These are phyloP conservation scores for Pyracantha coccinea DNA, from an alignment of 331 rosid species.

Conservation along the genomic window DNA sequence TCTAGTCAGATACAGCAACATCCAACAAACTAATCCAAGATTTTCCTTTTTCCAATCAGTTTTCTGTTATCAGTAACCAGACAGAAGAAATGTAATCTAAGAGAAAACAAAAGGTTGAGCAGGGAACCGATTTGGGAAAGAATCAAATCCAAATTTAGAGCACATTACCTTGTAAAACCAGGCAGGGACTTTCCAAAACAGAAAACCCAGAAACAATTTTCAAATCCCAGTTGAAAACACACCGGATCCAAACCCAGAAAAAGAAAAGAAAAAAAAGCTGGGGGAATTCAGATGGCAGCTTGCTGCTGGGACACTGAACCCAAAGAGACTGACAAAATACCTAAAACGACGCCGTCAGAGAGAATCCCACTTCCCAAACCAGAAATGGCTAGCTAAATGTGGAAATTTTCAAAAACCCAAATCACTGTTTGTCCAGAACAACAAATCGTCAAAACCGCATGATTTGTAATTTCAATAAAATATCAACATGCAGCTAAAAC, in stretches of 20 bases:
- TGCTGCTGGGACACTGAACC: slow-evolving; percentile 46
- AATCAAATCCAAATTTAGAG: slow-evolving; percentile 11
- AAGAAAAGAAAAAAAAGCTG: not conserved
- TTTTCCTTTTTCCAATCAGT: not conserved
- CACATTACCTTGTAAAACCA: slow-evolving; percentile 37
- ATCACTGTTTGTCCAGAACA: slow-evolving; percentile 16
- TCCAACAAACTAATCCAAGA: not conserved
- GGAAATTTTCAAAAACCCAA: slow-evolving; percentile 26
- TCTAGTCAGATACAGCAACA: slow-evolving; percentile 8
- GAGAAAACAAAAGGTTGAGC: not conserved
- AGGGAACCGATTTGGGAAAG: slow-evolving; percentile 11
- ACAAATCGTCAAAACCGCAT: slow-evolving; percentile 19
- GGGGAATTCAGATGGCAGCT: slow-evolving; percentile 29
- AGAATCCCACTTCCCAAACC: slow-evolving; percentile 49
- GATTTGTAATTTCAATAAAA: not conserved
- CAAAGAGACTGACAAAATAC: slow-evolving; percentile 50
- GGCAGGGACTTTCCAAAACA: slow-evolving; percentile 15
- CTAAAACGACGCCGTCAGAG: slow-evolving; percentile 20
- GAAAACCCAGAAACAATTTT: slow-evolving; percentile 18
- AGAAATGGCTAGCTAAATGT: slow-evolving; percentile 41
- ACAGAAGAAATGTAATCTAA: slow-evolving; percentile 3
- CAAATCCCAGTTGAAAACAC: slow-evolving; percentile 22
- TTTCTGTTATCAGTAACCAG: slow-evolving; percentile 14
- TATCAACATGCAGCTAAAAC: not conserved
- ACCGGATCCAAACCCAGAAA: slow-evolving; percentile 46